Base-by-base conservation (phyloP, 2,329 filamentous ascomycete genomes). In the Neoscytalidium dimidiatum region DNA sequence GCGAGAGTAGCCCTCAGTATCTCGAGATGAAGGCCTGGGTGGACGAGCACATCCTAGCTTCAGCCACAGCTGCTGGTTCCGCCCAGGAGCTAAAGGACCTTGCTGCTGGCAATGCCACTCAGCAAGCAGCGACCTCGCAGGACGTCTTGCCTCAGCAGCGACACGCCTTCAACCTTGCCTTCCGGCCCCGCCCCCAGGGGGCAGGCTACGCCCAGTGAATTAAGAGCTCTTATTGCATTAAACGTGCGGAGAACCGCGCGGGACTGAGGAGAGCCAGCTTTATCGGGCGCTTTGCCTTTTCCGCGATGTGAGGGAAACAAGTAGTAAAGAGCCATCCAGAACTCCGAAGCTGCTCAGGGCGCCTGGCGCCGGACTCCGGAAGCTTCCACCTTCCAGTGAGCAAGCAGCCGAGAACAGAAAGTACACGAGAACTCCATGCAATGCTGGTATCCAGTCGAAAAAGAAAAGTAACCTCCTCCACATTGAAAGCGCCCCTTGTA, bases 1-100 rank as follows among this genome's bases (percentile, higher is more conserved):
- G 75, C 5, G 62, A 69, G 1, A 13, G 67, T 1, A 77, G 75
- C 64, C 53, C 64, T 11, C 75, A 77, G 43, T 77, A 75, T 62
- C 66, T 58, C 44, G 65, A 64, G 56, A 73, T 77, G 60, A 74
- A 74, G 56, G 67, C 67, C 44, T 71, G 75, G 66, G 68, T 75
- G 3, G 73, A 75, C 14, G 74, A 75, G 57, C 70, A 77, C 29
- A 68, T 68, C 26, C 63, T 70, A 38, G 72, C 72, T 29, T 67
- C 72, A 29, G 46, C 67, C 69, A 46, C 67, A 61, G 1, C 64
- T 70, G 13, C 69, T 67, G 7, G 26, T 3, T 13, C 35, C 14
- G 17, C 38, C 38, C 43, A 53, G 41, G 29, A 33, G 3, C 7
- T 14, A 9, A 28, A 9, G 19, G 17, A 26, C 21, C 26, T n/a